Percentiles rank a stretch among this genome's conserved stretches.
These are phyloP conservation scores for Cladorrhinum samala DNA, from an alignment of 495 filamentous ascomycete genomes.

Conservation along the genomic window DNA sequence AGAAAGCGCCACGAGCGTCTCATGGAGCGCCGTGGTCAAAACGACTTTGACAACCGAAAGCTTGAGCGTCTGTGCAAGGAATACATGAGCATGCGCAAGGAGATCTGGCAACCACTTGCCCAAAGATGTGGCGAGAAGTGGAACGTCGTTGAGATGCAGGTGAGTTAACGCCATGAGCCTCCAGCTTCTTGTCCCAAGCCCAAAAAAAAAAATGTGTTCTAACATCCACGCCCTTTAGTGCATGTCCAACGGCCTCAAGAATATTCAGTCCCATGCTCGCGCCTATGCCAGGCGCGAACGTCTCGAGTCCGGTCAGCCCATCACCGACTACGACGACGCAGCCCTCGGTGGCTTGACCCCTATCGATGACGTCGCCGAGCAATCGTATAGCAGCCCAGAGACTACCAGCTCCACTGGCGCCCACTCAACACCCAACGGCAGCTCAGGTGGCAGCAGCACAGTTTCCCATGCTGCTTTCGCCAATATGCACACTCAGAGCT, in stretches of 20 bases:
- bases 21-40: constrained; percentile 58
- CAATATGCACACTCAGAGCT: constrained; percentile 22
- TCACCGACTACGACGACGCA: constrained; percentile 43
- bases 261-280: constrained; percentile 49
- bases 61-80: constrained; percentile 58
- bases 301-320: constrained; percentile 36
- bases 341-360: constrained; percentile 43
- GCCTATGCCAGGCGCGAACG: constrained; percentile 47
- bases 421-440: constrained; percentile 30
- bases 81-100: constrained; percentile 61
- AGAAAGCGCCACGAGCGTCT: constrained; percentile 71
- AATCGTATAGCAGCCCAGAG: constrained; percentile 44
- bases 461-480: constrained; percentile 21
- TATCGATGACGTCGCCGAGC: constrained; percentile 42
- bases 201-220: neutral
- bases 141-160: constrained; percentile 64
- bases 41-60: constrained; percentile 63
- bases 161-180: constrained; percentile 32
- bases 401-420: constrained; percentile 22
- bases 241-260: constrained; percentile 54
- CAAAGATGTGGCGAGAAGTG: constrained; percentile 60
- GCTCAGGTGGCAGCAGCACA: constrained; percentile 29
- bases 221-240: constrained; percentile 28
- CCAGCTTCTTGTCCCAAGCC: neutral
- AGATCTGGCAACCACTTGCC: constrained; percentile 66